Evolutionary conservation across 306 rosid species (phyloP), one percentile per base, ranked within the genome.

Genomic region (Inga leiocalycina): DNA sequence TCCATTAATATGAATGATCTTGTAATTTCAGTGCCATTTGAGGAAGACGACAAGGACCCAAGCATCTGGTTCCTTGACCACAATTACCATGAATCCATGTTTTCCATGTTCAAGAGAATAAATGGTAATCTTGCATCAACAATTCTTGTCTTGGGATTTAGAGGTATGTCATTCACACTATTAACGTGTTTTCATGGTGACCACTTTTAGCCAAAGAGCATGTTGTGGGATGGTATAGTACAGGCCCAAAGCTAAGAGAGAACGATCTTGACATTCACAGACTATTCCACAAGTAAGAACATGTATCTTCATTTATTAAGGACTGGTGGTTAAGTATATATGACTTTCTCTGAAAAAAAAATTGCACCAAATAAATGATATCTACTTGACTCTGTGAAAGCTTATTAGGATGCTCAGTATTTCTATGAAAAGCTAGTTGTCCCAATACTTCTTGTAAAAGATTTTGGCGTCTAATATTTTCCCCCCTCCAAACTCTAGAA

Each of bases 11-110:
- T 49, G 41, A 20, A 27, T 73, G 43, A 48, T 73, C 57, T 30
- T 48, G 61, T 73, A 24, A 24, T 73, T 72, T 73, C 89, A 89
- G 95, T 91, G 86, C 93, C 95, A 8, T 91, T 91, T 71, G 95
- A 91, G 86, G 95, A 91, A 79, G 95, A 91, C 1, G 93, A 91
- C 0, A 89, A 84, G 86, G 93, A 89, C 69, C 88, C 92, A 3
- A 89, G 92, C 80, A 91, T 91, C 74, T 91, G 95, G 95, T 91
- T 91, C 85, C 91, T 91, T 45, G 95, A 91, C 77, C 95, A 91
- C 87, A 91, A 91, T 79, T 91, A 91, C 78, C 95, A 91, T 12
- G 95, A 91, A n/a, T 81, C 93, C 1, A 91, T 91, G 93, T 89
- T 85, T 80, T 91, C 95, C 1, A 91, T 91, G 95, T 91, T 91